These are phyloP conservation scores for Coemansia sp. DNA, from an alignment of 192 early-diverging fungal species.

Conservation along the genomic window DNA sequence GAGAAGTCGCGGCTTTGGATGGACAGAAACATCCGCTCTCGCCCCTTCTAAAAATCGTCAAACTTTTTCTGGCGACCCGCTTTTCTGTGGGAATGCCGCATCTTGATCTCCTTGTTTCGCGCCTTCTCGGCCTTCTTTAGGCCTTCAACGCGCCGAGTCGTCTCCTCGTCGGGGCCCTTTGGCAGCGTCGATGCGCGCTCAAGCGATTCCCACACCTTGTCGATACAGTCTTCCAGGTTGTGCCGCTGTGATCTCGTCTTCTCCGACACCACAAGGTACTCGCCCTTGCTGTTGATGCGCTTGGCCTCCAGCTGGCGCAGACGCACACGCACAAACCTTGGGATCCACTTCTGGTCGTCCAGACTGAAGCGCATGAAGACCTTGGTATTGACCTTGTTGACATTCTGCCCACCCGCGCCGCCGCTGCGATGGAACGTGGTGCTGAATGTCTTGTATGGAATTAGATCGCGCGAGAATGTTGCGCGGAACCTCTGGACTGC, in stretches of 20 bases:
- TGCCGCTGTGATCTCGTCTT: constrained; percentile 70
- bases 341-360: constrained; percentile 70
- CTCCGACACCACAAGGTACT: constrained; percentile 76
- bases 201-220: constrained; percentile 65
- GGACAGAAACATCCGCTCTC: neutral
- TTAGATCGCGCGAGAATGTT: constrained; percentile 57
- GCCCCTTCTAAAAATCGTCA: constrained; percentile 6
- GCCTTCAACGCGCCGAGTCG: constrained; percentile 58
- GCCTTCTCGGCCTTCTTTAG: constrained; percentile 64
- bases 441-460: constrained; percentile 62
- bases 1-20: neutral
- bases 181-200: constrained; percentile 64
- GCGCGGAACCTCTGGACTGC: constrained; percentile 55
- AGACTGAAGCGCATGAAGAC: constrained; percentile 76
- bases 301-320: constrained; percentile 60
- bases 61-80: constrained; percentile 56
- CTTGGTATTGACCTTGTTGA: constrained; percentile 92
- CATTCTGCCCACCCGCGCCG: constrained; percentile 91
- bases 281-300: constrained; percentile 67
- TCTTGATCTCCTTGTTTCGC: constrained; percentile 63
- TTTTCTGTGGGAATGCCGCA: constrained; percentile 67
- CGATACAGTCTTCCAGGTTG: constrained; percentile 80
- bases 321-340: constrained; percentile 64
- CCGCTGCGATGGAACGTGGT: constrained; percentile 69
- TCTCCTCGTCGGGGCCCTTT: constrained; percentile 64